These are phyloP conservation scores for Fraxinus greggii DNA, from an alignment of 305 asterid species.

Conservation along the genomic window DNA sequence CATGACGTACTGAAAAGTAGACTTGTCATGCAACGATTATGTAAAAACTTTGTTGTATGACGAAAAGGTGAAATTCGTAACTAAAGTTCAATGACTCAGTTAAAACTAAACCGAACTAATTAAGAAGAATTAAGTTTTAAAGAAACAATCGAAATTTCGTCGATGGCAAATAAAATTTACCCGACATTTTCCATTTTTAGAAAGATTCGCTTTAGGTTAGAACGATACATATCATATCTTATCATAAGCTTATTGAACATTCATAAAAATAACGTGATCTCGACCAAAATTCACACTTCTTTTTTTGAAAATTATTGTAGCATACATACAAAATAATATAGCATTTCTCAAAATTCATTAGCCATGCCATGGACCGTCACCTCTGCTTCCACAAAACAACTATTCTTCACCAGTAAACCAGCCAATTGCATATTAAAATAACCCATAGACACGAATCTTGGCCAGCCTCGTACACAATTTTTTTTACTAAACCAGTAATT, in stretches of 20 bases:
- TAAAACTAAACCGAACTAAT: background rate
- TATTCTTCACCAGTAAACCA: constrained; percentile 44
- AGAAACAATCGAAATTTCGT: background rate
- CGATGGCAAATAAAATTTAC: background rate
- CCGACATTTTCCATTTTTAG: background rate
- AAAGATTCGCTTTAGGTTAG: background rate
- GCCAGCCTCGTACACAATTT: constrained; percentile 52
- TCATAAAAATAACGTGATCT: background rate
- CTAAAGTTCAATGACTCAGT: background rate
- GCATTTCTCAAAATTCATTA: constrained; percentile 25
- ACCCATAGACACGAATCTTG: constrained; percentile 48
- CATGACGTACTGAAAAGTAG: background rate
- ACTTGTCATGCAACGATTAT: background rate
- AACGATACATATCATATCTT: background rate
- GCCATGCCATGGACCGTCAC: constrained; percentile 51
- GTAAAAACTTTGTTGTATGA: background rate
- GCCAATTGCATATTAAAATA: constrained; percentile 26
- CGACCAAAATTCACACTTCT: background rate
- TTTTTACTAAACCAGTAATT: constrained; percentile 59
- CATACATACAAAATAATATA: background rate
- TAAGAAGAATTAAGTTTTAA: background rate
- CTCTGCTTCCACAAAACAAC: constrained; percentile 57
- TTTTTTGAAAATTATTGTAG: background rate
- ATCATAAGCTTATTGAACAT: no score
- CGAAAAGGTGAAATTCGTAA: background rate